Percentiles rank a stretch among this genome's conserved stretches.
These are phyloP conservation scores for Yamadazyma kanchanaburiensis DNA, from an alignment of 1,139 yeast species.

Conservation along the genomic window DNA sequence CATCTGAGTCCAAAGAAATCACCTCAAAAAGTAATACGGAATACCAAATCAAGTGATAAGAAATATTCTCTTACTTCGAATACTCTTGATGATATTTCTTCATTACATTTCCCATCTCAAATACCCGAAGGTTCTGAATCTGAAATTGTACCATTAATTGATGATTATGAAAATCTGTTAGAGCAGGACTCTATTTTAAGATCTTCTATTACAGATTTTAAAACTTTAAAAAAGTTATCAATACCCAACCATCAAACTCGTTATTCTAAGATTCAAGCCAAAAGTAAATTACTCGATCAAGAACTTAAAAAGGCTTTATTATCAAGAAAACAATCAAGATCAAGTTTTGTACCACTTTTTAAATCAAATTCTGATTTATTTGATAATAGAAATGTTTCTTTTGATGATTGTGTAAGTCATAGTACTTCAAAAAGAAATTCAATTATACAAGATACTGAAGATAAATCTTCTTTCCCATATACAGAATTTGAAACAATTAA, in stretches of 20 bases:
- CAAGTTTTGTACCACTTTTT: conserved; percentile 1
- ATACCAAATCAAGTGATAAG: no score
- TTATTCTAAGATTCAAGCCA: not conserved
- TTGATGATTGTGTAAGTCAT: conserved; percentile 11
- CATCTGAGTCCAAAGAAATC: no score
- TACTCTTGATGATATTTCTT: no score
- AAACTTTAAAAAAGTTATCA: conserved; percentile 2
- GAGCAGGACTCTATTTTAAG: not conserved
- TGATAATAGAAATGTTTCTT: conserved; percentile 1
- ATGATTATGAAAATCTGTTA: not conserved
- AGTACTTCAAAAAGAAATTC: conserved; percentile 13
- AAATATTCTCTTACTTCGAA: no score
- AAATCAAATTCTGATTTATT: conserved; percentile 3
- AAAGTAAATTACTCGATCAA: not conserved
- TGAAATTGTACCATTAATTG: conserved; percentile 2
- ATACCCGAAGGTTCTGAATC: no score
- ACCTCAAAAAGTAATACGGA: no score
- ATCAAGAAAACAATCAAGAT: not conserved
- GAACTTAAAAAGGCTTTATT: conserved; percentile 1
- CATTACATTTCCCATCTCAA: no score
- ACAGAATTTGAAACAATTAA: conserved; percentile 15
- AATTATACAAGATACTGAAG: conserved; percentile 4
- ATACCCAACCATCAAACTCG: conserved; percentile 2
- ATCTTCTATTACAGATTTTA: not conserved
- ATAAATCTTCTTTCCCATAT: conserved; percentile 7